A percentile compares a stretch with the other conserved stretches of the same genome.
Conservation (phyloP, 352 stramenopile genomes). For the Globisporangium mamillatum region DNA sequence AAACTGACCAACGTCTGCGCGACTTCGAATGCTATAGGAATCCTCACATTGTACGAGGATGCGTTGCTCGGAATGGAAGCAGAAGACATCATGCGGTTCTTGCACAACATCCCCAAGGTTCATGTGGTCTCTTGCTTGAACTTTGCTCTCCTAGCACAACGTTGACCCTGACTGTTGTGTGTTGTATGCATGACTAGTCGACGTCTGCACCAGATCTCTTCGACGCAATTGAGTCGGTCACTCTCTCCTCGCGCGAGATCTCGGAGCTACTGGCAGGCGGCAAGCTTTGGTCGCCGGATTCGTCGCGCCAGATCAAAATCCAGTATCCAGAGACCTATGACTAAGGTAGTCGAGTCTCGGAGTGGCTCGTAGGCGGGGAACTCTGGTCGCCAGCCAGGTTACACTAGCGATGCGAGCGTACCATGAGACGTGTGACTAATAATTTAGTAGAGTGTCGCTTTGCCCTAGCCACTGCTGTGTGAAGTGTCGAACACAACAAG, state of each 20-base stretch:
- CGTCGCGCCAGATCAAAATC: conserved; percentile 49
- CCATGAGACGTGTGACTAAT: no score
- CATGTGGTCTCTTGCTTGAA: neutral
- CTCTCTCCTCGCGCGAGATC: conserved; percentile 72
- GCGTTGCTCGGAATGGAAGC: conserved; percentile 67
- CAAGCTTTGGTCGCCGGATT: conserved; percentile 75
- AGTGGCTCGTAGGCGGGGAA: no score
- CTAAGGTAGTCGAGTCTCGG: conserved; percentile 18
- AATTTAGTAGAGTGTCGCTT: no score
- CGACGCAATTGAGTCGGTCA: conserved; percentile 55
- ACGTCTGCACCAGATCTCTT: conserved; percentile 66
- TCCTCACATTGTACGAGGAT: conserved; percentile 71
- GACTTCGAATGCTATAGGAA: conserved; percentile 26
- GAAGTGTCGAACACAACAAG: no score
- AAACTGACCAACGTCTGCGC: neutral
- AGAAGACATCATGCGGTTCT: conserved; percentile 73
- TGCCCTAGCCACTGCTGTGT: no score
- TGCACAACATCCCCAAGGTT: conserved; percentile 77
- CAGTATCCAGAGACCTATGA: conserved; percentile 82
- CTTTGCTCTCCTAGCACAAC: neutral
- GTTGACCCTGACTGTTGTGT: neutral
- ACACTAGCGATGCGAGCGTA: no score
- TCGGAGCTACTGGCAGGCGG: conserved; percentile 61
- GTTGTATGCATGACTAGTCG: conserved; percentile 22
- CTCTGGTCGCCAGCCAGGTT: no score